Conservation (phyloP, 164 flowering plant genomes). For the Litsea cubeba region DNA sequence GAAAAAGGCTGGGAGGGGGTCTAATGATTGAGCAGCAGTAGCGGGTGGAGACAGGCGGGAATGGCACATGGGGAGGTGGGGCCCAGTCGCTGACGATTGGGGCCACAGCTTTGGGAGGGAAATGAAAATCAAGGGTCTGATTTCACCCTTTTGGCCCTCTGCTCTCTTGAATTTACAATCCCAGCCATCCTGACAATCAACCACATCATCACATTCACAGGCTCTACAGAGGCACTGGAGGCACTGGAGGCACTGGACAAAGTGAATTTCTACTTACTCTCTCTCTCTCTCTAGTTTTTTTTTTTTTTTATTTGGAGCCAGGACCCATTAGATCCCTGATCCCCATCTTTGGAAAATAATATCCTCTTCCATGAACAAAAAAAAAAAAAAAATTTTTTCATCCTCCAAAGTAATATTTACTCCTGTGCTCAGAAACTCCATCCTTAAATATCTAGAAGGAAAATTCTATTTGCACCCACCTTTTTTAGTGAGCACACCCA, state of each 20-base stretch:
- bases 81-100: conserved; percentile 18
- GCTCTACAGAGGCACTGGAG: background rate
- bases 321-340: too few species aligned
- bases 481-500: too few species aligned
- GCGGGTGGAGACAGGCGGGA: conserved; percentile 85
- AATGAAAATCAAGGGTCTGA: background rate
- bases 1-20: conserved; percentile 7
- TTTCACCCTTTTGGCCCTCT: background rate
- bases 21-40: conserved; percentile 86
- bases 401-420: too few species aligned
- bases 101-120: background rate
- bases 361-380: too few species aligned
- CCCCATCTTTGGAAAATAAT: too few species aligned
- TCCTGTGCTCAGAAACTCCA: too few species aligned
- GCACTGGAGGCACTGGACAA: background rate
- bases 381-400: too few species aligned
- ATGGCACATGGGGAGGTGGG: conserved; percentile 83
- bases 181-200: background rate
- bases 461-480: too few species aligned
- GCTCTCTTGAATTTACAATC: background rate
- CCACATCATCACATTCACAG: background rate
- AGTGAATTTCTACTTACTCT: too few species aligned
- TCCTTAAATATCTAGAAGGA: too few species aligned
- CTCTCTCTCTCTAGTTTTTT: too few species aligned
- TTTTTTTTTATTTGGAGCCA: too few species aligned